Percentiles rank a stretch among this genome's conserved stretches.
Conservation (phyloP, 1,284 basidiomycete genomes). For the Austroboletus rostrupii region DNA sequence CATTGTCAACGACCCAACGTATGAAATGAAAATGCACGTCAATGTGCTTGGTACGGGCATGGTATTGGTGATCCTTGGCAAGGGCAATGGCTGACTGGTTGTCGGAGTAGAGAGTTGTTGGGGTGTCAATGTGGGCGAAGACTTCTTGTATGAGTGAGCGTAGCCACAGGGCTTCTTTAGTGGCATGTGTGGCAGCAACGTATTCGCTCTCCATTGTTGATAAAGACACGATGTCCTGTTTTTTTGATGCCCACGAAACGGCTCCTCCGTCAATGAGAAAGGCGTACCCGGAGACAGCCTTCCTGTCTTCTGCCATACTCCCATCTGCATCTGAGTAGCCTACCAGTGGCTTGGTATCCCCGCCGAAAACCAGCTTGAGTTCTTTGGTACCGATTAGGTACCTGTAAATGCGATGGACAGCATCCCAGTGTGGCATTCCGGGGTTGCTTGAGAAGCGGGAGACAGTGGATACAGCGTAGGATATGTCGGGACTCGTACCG, state of each 20-base stretch:
- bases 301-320: background rate
- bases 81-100: conserved; percentile 27
- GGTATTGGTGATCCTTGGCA: conserved; percentile 23
- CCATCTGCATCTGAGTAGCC: too few relatives aligned
- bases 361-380: too few relatives aligned
- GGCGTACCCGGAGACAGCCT: background rate
- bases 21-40: too few relatives aligned
- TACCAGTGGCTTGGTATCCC: too few relatives aligned
- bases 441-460: too few relatives aligned
- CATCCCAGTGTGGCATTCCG: too few relatives aligned
- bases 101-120: conserved; percentile 6
- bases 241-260: background rate
- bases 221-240: background rate
- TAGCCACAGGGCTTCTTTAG: background rate
- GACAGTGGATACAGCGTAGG: conserved; percentile 17
- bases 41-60: conserved; percentile 33
- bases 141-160: background rate
- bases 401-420: too few relatives aligned
- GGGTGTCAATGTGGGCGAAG: too few relatives aligned
- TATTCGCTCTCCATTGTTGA: background rate
- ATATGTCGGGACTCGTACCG: conserved; percentile 31
- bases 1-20: background rate
- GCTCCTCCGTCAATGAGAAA: background rate
- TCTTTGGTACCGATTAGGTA: too few relatives aligned
- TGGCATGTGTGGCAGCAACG: background rate